Base-by-base conservation (phyloP, 2,329 filamentous ascomycete genomes). In the Cryphonectria carpinicola region DNA sequence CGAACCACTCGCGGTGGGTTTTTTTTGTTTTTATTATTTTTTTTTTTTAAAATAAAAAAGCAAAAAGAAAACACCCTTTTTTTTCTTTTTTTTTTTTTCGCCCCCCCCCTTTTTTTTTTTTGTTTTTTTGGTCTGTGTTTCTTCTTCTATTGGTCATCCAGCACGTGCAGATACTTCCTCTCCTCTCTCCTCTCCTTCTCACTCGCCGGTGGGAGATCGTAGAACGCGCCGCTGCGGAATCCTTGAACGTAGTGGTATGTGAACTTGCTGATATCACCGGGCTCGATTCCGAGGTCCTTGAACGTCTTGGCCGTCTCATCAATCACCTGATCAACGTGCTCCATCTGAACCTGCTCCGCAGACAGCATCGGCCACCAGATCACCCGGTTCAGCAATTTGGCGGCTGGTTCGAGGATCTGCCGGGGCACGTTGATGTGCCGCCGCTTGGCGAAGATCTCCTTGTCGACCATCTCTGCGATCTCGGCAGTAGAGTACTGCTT, bases 221-320 rank as follows among this genome's bases (percentile, higher is more conserved):
- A 97, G 88, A 91, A 96, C 77, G 90, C 89, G 70, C 92, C 89
- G 83, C 93, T 95, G 80, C 96, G 92, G 87, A 93, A 98, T 81
- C 90, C 92, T 92, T 97, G 92, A 85, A 98, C 82, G 83, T 99
- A 99, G 82, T 97, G 92, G 83, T 95, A 98, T 75, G 94, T 97
- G 80, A 94, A 90, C 81, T 93, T 91, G 81, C 88, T 90, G 77
- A 98, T 88, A 74, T 98, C 95, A 63, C 90, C 92, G 41, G 95
- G 93, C 82, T 94, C 92, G 74, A 99, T 97, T 72, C 89, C 93
- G 63, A 99, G 87, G 79, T 98, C 95, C 82, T 93, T 93, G 84
- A 98, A 97, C 1, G 96, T 98, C 88, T 98, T 98, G 74, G 96
- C 96, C 46, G 86, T 89, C 71, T 90, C 90, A 81, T 99, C 96